Conservation (phyloP, 306 rosid genomes). For the Dicorynia guianensis region DNA sequence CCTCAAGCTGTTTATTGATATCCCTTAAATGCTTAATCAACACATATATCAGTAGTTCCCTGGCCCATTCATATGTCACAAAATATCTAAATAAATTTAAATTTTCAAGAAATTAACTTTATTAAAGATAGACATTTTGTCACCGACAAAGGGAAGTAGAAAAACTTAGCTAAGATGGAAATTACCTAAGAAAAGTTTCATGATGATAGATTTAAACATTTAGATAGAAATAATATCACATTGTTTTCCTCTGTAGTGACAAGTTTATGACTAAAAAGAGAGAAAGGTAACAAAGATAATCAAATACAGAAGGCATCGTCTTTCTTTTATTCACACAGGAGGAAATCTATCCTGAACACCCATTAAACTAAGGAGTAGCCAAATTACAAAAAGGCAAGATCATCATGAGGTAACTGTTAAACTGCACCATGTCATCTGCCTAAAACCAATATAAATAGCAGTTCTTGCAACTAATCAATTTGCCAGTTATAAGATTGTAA, state of each 20-base stretch:
- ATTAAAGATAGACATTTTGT: background rate
- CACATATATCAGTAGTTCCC: background rate
- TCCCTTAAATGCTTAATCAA: conserved; percentile 22
- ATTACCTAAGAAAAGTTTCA: background rate
- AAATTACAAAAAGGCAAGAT: background rate
- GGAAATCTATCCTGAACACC: conserved; percentile 27
- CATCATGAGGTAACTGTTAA: conserved; percentile 20
- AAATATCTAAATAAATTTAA: background rate
- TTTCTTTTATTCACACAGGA: conserved; percentile 12
- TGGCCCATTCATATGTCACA: conserved; percentile 7
- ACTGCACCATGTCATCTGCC: background rate
- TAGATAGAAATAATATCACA: background rate
- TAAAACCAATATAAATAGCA: background rate
- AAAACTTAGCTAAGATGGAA: conserved; percentile 16
- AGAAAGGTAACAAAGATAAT: conserved; percentile 17
- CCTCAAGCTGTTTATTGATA: conserved; percentile 22
- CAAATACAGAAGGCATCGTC: background rate
- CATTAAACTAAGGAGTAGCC: background rate
- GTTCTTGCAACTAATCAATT: conserved; percentile 6
- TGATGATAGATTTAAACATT: conserved; percentile 19
- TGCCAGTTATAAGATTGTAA: conserved; percentile 20
- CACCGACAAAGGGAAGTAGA: background rate
- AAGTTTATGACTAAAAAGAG: conserved; percentile 12
- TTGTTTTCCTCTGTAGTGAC: too few relatives aligned
- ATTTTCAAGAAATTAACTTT: background rate